A percentile compares a stretch with the other conserved stretches of the same genome.
Evolutionary conservation across 306 rosid species (phyloP).

Genomic region (Styphnolobium japonicum): DNA sequence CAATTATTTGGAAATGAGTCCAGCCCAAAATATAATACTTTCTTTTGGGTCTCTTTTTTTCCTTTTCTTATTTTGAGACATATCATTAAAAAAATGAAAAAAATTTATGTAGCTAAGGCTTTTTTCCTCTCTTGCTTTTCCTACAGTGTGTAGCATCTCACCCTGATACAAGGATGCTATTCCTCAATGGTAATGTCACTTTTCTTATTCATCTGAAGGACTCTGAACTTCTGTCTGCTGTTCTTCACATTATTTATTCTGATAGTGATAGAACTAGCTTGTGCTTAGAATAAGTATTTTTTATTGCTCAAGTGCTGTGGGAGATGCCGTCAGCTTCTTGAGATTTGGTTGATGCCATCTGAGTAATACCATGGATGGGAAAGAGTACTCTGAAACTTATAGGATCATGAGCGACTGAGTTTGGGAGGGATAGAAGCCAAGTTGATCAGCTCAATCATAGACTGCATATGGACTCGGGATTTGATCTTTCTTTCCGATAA

Average conservation of each 20-base stretch:
- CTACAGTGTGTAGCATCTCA: slow-evolving; percentile 88
- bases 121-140: slow-evolving; percentile 10
- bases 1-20: background rate
- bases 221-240: background rate
- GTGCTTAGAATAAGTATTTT: background rate
- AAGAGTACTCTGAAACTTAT: background rate
- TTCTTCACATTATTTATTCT: background rate
- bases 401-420: background rate
- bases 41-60: background rate
- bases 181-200: slow-evolving; percentile 68
- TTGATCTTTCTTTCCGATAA: background rate
- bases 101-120: background rate
- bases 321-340: background rate
- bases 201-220: slow-evolving; percentile 22
- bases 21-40: background rate
- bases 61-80: background rate
- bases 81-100: background rate
- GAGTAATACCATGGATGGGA: background rate
- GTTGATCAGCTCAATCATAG: background rate
- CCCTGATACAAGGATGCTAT: slow-evolving; percentile 72
- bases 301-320: background rate
- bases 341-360: background rate
- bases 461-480: background rate
- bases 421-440: background rate
- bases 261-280: background rate